A percentile compares a stretch with the other conserved stretches of the same genome.
These are phyloP conservation scores for Arctium lappa DNA, from an alignment of 129 eudicot genomes.

Conservation along the genomic window DNA sequence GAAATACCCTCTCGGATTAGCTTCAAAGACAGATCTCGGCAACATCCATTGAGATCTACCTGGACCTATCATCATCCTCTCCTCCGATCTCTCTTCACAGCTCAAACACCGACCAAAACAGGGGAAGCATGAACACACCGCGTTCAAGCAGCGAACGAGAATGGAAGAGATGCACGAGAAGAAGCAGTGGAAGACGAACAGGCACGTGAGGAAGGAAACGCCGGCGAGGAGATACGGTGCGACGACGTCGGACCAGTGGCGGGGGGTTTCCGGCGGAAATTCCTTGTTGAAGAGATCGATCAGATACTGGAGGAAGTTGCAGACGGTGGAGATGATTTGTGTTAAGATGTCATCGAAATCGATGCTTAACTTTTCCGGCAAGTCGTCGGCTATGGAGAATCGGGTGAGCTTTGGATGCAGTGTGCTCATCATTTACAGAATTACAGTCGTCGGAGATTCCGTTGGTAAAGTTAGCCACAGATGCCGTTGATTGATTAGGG, in stretches of 20 bases:
- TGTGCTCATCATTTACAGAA: neutral
- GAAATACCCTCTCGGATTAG: slow-evolving; percentile 6
- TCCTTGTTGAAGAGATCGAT: neutral
- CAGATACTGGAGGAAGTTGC: neutral
- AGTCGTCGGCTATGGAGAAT: slow-evolving; percentile 1
- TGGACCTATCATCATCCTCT: slow-evolving; percentile 15
- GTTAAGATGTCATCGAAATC: slow-evolving; percentile 1
- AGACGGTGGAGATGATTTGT: slow-evolving; percentile 1
- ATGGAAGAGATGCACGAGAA: slow-evolving; percentile 13
- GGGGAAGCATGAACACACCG: neutral
- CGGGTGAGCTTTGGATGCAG: neutral
- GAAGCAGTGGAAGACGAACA: slow-evolving; percentile 8
- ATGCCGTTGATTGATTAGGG: neutral
- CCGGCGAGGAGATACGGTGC: slow-evolving; percentile 2
- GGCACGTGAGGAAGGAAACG: slow-evolving; percentile 2
- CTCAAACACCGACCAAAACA: slow-evolving; percentile 2
- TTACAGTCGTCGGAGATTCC: neutral
- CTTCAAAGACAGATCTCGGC: slow-evolving; percentile 8
- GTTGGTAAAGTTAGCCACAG: neutral
- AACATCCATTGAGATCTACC: slow-evolving; percentile 1
- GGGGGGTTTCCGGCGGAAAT: neutral
- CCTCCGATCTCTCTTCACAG: neutral
- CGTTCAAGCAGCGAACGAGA: neutral
- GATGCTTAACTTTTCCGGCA: neutral
- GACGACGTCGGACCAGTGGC: neutral